Conservation (phyloP, 2,329 filamentous ascomycete genomes). For the Neonectria punicea region DNA sequence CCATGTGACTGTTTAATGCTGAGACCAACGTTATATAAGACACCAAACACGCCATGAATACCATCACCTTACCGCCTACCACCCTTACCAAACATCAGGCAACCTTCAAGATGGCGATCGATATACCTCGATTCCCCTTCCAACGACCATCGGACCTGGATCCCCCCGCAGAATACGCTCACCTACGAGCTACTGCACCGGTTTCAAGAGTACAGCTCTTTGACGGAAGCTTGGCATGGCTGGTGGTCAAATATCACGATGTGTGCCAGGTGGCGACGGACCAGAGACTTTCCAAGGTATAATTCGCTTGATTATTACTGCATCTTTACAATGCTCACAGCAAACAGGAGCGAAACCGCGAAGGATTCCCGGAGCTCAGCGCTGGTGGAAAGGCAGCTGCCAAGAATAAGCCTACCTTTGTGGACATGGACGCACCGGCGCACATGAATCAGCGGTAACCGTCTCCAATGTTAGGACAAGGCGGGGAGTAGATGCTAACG, state of each 20-base stretch:
- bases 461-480: background rate
- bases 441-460: conserved; percentile 57
- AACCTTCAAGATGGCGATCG: conserved; percentile 17
- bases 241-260: conserved; percentile 60
- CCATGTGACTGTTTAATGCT: background rate
- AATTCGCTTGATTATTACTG: background rate
- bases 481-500: background rate
- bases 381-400: conserved; percentile 58
- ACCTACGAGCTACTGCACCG: conserved; percentile 54
- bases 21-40: background rate
- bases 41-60: background rate
- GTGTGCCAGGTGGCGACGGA: conserved; percentile 57
- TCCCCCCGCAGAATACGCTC: conserved; percentile 56
- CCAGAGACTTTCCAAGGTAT: conserved; percentile 57
- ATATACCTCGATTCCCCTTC: conserved; percentile 33
- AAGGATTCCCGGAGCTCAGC: conserved; percentile 59
- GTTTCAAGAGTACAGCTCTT: conserved; percentile 58
- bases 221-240: conserved; percentile 59
- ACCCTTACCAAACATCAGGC: background rate
- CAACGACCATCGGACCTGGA: conserved; percentile 41
- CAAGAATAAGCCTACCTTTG: conserved; percentile 61
- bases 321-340: conserved; percentile 4
- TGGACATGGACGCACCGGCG: conserved; percentile 61
- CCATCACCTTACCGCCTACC: background rate
- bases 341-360: conserved; percentile 50